These are phyloP conservation scores for Xenoacremonium recifei DNA, from an alignment of 2,329 filamentous ascomycete genomes.

Conservation along the genomic window DNA sequence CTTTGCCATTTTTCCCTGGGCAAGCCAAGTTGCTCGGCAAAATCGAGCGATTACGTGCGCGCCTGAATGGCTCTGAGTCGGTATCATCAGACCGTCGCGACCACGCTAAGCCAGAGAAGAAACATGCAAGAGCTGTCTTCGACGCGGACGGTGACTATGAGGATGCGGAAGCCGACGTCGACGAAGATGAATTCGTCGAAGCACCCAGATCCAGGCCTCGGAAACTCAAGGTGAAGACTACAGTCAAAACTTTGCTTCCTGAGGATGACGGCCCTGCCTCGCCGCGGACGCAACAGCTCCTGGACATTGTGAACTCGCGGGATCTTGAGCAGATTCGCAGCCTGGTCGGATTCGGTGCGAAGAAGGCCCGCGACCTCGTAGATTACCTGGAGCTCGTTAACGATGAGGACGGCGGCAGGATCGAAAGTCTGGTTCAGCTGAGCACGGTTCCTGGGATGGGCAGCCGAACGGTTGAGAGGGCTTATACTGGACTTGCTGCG, in stretches of 20 bases:
- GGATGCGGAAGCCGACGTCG: slow-evolving; percentile 41
- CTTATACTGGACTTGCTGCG: slow-evolving; percentile 46
- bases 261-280: slow-evolving; percentile 45
- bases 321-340: slow-evolving; percentile 64
- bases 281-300: slow-evolving; percentile 60
- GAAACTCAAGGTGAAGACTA: slow-evolving; percentile 30
- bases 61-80: slow-evolving; percentile 38
- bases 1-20: slow-evolving; percentile 79
- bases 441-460: slow-evolving; percentile 57
- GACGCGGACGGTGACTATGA: slow-evolving; percentile 40
- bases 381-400: slow-evolving; percentile 49
- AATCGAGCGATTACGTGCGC: slow-evolving; percentile 60
- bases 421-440: slow-evolving; percentile 51
- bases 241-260: slow-evolving; percentile 20
- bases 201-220: slow-evolving; percentile 27
- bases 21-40: slow-evolving; percentile 75
- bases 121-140: slow-evolving; percentile 27
- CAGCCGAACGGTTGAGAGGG: slow-evolving; percentile 54
- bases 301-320: slow-evolving; percentile 72
- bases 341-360: slow-evolving; percentile 69
- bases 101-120: slow-evolving; percentile 26
- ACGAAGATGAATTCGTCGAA: slow-evolving; percentile 33
- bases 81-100: slow-evolving; percentile 15
- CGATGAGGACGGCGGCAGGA: slow-evolving; percentile 38
- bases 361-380: slow-evolving; percentile 64